Conservation (phyloP, 192 early-diverging fungal species). For the Umbelopsis vinacea region DNA sequence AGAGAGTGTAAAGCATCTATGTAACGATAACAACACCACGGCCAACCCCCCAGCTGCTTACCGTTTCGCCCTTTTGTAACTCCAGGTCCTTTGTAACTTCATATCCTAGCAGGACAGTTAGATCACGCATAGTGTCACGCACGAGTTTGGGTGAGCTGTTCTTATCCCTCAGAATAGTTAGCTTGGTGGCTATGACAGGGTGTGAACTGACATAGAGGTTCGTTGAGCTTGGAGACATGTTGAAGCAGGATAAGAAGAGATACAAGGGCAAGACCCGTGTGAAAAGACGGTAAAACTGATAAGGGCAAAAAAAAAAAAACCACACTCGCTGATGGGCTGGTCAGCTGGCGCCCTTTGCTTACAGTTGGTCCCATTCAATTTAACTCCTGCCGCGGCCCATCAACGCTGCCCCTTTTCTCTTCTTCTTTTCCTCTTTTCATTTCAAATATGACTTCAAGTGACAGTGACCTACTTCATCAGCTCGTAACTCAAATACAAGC, state of each 20-base stretch:
- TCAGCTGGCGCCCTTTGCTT: constrained; percentile 9
- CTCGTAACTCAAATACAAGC: constrained; percentile 34
- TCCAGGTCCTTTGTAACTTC: constrained; percentile 59
- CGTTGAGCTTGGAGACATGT: constrained; percentile 21
- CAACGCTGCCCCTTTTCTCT: constrained; percentile 26
- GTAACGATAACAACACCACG: background rate
- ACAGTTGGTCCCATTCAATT: background rate
- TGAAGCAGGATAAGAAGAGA: constrained; percentile 16
- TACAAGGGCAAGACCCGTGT: constrained; percentile 11
- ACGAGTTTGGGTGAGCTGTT: constrained; percentile 50
- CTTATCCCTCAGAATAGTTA: constrained; percentile 58
- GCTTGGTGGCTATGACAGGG: constrained; percentile 62
- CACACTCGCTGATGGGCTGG: background rate
- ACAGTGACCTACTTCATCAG: constrained; percentile 27
- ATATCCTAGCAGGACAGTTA: constrained; percentile 63
- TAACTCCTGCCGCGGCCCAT: constrained; percentile 27
- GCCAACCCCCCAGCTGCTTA: constrained; percentile 24
- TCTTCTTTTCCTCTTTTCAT: constrained; percentile 28
- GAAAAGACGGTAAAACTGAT: constrained; percentile 21
- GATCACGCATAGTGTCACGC: constrained; percentile 57
- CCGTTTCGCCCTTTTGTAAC: constrained; percentile 28
- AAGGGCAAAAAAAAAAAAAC: background rate
- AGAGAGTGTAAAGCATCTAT: constrained; percentile 1
- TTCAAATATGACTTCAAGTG: constrained; percentile 27
- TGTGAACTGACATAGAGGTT: constrained; percentile 51